A percentile compares a stretch with the other conserved stretches of the same genome.
These are phyloP conservation scores for Podaxis sp. DNA, from an alignment of 768 basidiomycete species.

Conservation along the genomic window DNA sequence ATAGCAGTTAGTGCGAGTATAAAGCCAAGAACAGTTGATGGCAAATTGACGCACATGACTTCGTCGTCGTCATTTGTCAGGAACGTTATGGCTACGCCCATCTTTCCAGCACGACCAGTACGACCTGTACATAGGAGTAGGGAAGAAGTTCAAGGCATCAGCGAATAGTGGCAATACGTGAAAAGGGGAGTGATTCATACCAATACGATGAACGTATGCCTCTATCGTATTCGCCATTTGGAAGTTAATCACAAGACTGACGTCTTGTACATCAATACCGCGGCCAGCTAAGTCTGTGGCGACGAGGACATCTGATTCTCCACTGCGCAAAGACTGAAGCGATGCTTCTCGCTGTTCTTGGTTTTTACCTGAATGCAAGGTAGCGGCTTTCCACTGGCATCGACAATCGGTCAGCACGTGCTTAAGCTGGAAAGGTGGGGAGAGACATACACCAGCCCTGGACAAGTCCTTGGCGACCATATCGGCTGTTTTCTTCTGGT, in stretches of 20 bases:
- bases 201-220: constrained; percentile 97
- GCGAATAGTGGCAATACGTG: constrained; percentile 16
- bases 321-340: constrained; percentile 80
- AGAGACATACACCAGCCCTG: constrained; percentile 75
- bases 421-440: constrained; percentile 13
- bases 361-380: constrained; percentile 95
- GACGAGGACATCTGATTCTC: constrained; percentile 86
- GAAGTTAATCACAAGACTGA: constrained; percentile 94
- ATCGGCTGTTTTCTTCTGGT: constrained; percentile 99
- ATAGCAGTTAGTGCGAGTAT: constrained; percentile 17
- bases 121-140: constrained; percentile 54
- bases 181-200: constrained; percentile 41
- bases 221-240: constrained; percentile 98
- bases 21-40: constrained; percentile 17
- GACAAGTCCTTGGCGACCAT: constrained; percentile 95
- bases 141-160: constrained; percentile 8
- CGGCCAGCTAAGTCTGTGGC: constrained; percentile 98
- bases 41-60: constrained; percentile 74
- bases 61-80: constrained; percentile 94
- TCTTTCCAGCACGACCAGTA: constrained; percentile 97
- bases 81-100: constrained; percentile 93
- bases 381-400: constrained; percentile 81
- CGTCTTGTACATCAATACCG: constrained; percentile 98
- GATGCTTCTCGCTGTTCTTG: constrained; percentile 97
- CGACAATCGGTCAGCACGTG: background rate